Evolutionary conservation across 2,329 filamentous ascomycete species (phyloP).

Genomic region (Fusarium nanum): DNA sequence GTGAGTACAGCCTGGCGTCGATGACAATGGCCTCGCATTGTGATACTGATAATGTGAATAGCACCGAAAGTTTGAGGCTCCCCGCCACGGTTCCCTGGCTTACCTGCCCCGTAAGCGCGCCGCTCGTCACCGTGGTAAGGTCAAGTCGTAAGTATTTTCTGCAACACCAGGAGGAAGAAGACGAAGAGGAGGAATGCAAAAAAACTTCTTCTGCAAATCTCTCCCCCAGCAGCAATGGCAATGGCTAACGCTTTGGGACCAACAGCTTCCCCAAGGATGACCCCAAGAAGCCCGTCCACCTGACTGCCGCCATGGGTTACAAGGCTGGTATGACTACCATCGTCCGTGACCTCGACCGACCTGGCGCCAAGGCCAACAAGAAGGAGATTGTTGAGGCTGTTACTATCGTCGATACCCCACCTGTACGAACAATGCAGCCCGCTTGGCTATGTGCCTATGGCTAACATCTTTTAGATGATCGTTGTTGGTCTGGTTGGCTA

Average conservation of each 20-base stretch:
- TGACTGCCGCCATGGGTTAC: slow-evolving; percentile 98
- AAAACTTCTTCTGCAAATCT: slow-evolving; percentile 2
- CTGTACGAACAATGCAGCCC: slow-evolving; percentile 90
- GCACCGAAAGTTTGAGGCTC: slow-evolving; percentile 79
- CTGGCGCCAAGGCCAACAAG: slow-evolving; percentile 99
- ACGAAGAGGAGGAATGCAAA: not conserved
- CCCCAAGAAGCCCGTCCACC: slow-evolving; percentile 98
- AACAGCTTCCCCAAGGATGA: slow-evolving; percentile 99
- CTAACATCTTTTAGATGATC: slow-evolving; percentile 90
- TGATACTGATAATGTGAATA: slow-evolving; percentile 43
- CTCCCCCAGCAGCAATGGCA: not conserved
- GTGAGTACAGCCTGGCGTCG: slow-evolving; percentile 47
- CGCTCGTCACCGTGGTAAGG: slow-evolving; percentile 93
- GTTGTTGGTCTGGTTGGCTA: slow-evolving; percentile 99
- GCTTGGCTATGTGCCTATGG: slow-evolving; percentile 80
- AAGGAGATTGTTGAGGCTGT: slow-evolving; percentile 94
- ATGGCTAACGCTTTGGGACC: slow-evolving; percentile 46
- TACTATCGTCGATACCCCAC: slow-evolving; percentile 90
- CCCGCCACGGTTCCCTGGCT: slow-evolving; percentile 93
- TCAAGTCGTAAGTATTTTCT: slow-evolving; percentile 84
- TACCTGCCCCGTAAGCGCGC: slow-evolving; percentile 92
- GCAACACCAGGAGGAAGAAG: not conserved
- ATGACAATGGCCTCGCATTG: slow-evolving; percentile 46
- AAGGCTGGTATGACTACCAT: slow-evolving; percentile 99
- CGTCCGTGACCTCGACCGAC: slow-evolving; percentile 98